Base-by-base conservation (phyloP, 164 flowering plant species). In the Aristolochia californica region DNA sequence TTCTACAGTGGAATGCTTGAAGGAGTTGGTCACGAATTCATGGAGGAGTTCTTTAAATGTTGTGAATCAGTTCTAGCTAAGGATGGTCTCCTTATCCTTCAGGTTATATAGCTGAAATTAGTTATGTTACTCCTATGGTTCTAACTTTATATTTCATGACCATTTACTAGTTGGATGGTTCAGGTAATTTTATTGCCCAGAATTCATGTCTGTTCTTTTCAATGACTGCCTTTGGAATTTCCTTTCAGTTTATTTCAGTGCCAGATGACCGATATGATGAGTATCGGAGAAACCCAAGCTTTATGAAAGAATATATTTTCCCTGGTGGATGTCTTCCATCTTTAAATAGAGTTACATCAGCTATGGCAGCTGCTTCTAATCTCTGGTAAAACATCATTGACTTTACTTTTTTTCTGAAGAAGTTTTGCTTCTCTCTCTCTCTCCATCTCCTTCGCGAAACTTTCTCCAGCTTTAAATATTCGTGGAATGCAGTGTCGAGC, bases 251-350 rank as follows among this genome's bases (percentile, higher is more conserved):
- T 77, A 82, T 79, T 68, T 86, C 93, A 7, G 85, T 88, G 52
- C 91, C 94, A 48, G 96, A 91, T 59, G 80, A 83, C 66, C 71
- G 88, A 18, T 88, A 91, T 49, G 80, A 91, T n/a, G 94, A 87
- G 64, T 78, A 86, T 70, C 68, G 96, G 60, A 79, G 63, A 65
- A 91, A 91, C 70, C 83, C 95, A 17, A 94, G 81, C 73, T 91
- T 91, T 60, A 85, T 91, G 25, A 88, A 85, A 74, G 96, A 91
- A 61, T 88, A 91, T 27, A 91, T 91, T 45, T 91, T 91, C 59
- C 96, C 95, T 15, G 91, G 96, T 22, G 95, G 95, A 53, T 83
- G 88, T 61, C 62, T 91, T 53, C 96, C 95, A 40, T 84, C 84
- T 16, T 66, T 91, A 40, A 81, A 77, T 60, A 76, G 94, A 71